Evolutionary conservation across 495 filamentous ascomycete species (phyloP), one percentile per base, ranked within the genome.

Genomic region (Aspergillus panamensis): DNA sequence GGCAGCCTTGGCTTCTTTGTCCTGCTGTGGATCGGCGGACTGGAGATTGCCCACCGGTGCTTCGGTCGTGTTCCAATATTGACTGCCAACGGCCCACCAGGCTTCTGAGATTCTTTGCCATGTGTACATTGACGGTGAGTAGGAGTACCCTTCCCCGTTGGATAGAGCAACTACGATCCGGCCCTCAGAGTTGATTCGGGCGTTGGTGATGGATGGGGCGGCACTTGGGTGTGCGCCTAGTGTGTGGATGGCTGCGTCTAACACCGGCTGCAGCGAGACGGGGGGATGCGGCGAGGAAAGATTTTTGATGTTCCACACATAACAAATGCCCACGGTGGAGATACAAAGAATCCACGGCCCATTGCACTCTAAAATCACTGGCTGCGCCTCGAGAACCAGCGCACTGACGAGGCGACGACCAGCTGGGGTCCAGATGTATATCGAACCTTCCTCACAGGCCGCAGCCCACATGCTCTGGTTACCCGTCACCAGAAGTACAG

Each of bases 1-100:
- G 20, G 86, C 82, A 12, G 76, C 73, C 55, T 77, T 76, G 7
- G 82, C 73, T 4, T 77, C 74, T 32, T 77, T 73, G 33, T 82
- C 80, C 32, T 81, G 77, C 12, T 75, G 77, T 3, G 68, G 69
- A 17, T 83, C 85, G 8, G 87, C 85, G 0, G 89, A 83, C 48
- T 91, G 86, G 8, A 95, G 68, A 51, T 91, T 89, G 56, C 87
- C 84, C 29, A 92, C 80, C 0, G 90, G 89, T 12, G 88, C 85
- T 60, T 93, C 92, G 35, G 90, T 91, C n/a, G 88, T 90, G 72
- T 96, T 96, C 94, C 95, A 97, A 69, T 97, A 97, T 69, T 97
- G 94, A 66, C 88, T 93, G 20, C 92, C 93, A 1, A 97, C 90
- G 3, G 94, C 92, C 94, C 95, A 99, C 95, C 94, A 99, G 1